Percentiles rank a stretch among this genome's conserved stretches.
These are phyloP conservation scores for Vitis hybrid DNA, from an alignment of 177 flowering plant species.

Conservation along the genomic window DNA sequence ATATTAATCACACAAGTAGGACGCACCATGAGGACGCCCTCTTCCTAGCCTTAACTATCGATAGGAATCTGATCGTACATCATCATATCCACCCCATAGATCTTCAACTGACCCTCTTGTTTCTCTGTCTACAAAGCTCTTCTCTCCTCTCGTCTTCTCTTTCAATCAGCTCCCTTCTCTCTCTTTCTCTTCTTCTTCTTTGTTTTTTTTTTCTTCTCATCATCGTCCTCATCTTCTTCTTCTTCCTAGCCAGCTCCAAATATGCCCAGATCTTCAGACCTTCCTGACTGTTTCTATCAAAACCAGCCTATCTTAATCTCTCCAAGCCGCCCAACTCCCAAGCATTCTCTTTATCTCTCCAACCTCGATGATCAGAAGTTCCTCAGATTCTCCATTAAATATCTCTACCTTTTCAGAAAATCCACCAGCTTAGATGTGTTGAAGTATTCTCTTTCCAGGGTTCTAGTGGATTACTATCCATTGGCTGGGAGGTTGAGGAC, in stretches of 20 bases:
- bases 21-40: background rate
- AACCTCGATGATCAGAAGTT: slow-evolving; percentile 84
- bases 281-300: slow-evolving; percentile 64
- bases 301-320: slow-evolving; percentile 44
- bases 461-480: slow-evolving; percentile 82
- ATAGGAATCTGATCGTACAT: slow-evolving; percentile 28
- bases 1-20: background rate
- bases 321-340: slow-evolving; percentile 68
- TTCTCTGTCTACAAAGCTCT: slow-evolving; percentile 3
- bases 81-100: slow-evolving; percentile 26
- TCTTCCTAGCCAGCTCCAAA: background rate
- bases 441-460: slow-evolving; percentile 57
- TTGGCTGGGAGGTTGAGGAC: slow-evolving; percentile 76
- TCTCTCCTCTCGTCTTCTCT: background rate
- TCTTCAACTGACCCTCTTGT: slow-evolving; percentile 10
- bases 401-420: slow-evolving; percentile 57
- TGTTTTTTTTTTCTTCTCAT: slow-evolving; percentile 3
- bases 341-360: slow-evolving; percentile 61
- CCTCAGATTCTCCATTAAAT: slow-evolving; percentile 77
- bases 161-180: background rate
- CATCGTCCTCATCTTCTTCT: slow-evolving; percentile 6
- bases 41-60: background rate
- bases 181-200: slow-evolving; percentile 15
- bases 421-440: slow-evolving; percentile 33
- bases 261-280: slow-evolving; percentile 43